Base-by-base conservation (phyloP, 495 filamentous ascomycete genomes). In the Staphylotrichum tortipilum region DNA sequence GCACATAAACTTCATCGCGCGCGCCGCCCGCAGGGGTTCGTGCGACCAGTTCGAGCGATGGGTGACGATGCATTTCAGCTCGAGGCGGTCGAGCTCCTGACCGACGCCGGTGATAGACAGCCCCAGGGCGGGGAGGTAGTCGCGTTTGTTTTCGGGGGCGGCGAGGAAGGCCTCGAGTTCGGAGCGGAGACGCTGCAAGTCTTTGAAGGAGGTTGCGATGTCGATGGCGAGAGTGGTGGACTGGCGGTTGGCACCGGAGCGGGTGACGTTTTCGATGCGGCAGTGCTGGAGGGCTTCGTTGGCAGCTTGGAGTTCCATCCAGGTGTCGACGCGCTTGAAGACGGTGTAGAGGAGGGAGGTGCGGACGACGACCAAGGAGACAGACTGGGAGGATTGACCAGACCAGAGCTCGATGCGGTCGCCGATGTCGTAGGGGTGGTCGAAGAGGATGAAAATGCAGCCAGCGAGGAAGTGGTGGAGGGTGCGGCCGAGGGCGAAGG, bases 401-500 rank as follows among this genome's bases (percentile, higher is more conserved):
- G 65, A 65, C 44, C 71, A 73, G 46, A 92, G 74, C 52, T 89
- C 83, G 6, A 92, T 78, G 10, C 84, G 81, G 55, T 92, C 87
- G 33, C 87, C 84, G 19, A 89, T 80, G 61, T 92, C 87, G 52
- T 56, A 68, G 4, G 66, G 66, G 23, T 68, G 87, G 66, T 92
- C 89, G 68, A 89, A 83, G 57, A 92, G 90, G 11, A 91, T 68
- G 69, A 92, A 90, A 57, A 92, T 83, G 67, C 83, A 87, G 24
- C 83, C 86, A 8, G 84, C 82, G 2, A 89, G 76, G 29, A 91
- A 75, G 65, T 92, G 85, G 61, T 90, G 84, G 0, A 81, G 78
- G 7, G 83, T 92, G 34, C 73, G 73, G 7, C 83, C 75, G 62
- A 90, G 85, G 44, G 88, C 82, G 64, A 91, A 92, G 50, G 83